A percentile compares a stretch with the other conserved stretches of the same genome.
phyloP scores from a whole-genome alignment of 2,329 filamentous ascomycete genomes.

The Graphilbum sp. region DNA sequence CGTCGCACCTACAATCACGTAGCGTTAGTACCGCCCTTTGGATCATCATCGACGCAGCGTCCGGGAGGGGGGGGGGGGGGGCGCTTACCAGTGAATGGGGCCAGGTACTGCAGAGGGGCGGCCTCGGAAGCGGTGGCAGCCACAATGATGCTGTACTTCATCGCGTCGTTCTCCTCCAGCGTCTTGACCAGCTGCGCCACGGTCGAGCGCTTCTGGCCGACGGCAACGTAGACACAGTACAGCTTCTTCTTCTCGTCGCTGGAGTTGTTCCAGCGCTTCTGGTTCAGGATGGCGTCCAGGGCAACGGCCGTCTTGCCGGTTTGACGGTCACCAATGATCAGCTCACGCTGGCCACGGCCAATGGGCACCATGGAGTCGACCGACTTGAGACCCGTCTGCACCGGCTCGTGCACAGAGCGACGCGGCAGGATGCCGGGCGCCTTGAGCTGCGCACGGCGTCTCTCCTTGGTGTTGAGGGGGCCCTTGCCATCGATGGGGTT shows the following conservation, averaged over 20 bases:
- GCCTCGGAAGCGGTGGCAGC: conserved; percentile 96
- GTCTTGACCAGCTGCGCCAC: conserved; percentile 99
- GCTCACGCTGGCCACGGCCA: conserved; percentile 98
- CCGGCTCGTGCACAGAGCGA: conserved; percentile 92
- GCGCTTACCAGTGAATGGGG: conserved; percentile 59
- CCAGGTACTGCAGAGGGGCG: conserved; percentile 83
- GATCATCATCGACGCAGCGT: no score
- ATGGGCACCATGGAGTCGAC: conserved; percentile 99
- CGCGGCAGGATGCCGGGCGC: conserved; percentile 96
- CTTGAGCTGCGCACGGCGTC: conserved; percentile 95
- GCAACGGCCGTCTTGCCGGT: conserved; percentile 99
- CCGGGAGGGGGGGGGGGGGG: no score
- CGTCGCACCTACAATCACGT: conserved; percentile 26
- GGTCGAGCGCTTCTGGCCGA: conserved; percentile 98
- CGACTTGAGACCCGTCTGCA: conserved; percentile 98
- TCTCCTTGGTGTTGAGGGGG: conserved; percentile 81
- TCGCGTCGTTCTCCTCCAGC: conserved; percentile 97
- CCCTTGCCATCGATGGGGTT: conserved; percentile 99
- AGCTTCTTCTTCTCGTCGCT: conserved; percentile 94
- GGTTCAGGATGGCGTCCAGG: conserved; percentile 96
- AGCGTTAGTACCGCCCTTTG: no score
- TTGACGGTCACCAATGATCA: conserved; percentile 99
- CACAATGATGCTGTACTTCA: conserved; percentile 93
- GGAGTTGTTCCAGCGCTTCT: conserved; percentile 90
- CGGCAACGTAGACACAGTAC: conserved; percentile 97